These are phyloP conservation scores for Aspergillus pseudonomiae DNA, from an alignment of 2,329 filamentous ascomycete species.

Conservation along the genomic window DNA sequence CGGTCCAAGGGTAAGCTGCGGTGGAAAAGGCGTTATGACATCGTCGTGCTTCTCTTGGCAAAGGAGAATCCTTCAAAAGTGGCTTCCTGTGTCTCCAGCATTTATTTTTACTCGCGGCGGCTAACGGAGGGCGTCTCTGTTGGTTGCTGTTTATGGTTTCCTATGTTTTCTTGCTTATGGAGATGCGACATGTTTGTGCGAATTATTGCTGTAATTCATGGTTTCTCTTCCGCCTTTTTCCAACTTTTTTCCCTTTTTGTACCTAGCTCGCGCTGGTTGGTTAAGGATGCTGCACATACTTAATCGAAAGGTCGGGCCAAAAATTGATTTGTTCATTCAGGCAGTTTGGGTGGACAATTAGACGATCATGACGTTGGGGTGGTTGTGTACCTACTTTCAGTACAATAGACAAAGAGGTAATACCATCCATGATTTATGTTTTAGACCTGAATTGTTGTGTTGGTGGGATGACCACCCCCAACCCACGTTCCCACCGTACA, in stretches of 20 bases:
- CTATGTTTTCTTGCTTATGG: conserved; percentile 40
- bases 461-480: not conserved
- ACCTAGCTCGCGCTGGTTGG: conserved; percentile 42
- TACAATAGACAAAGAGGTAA: conserved; percentile 39
- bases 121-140: conserved; percentile 16
- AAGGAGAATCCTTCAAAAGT: conserved; percentile 41
- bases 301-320: conserved; percentile 40
- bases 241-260: conserved; percentile 34
- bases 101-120: conserved; percentile 33
- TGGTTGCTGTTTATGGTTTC: conserved; percentile 37
- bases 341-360: conserved; percentile 29
- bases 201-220: conserved; percentile 39
- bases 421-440: conserved; percentile 25
- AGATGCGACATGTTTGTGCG: conserved; percentile 43
- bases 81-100: conserved; percentile 43
- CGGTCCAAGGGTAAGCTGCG: conserved; percentile 31
- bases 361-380: conserved; percentile 34
- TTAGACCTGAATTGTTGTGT: not conserved
- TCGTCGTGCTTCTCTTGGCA: conserved; percentile 32
- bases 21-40: conserved; percentile 30
- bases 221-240: conserved; percentile 34
- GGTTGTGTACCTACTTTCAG: conserved; percentile 33
- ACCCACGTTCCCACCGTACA: not conserved
- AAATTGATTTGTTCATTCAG: conserved; percentile 41
- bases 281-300: conserved; percentile 42